phyloP scores from a whole-genome alignment of 805 yeast species.

The Starmera quercuum region DNA sequence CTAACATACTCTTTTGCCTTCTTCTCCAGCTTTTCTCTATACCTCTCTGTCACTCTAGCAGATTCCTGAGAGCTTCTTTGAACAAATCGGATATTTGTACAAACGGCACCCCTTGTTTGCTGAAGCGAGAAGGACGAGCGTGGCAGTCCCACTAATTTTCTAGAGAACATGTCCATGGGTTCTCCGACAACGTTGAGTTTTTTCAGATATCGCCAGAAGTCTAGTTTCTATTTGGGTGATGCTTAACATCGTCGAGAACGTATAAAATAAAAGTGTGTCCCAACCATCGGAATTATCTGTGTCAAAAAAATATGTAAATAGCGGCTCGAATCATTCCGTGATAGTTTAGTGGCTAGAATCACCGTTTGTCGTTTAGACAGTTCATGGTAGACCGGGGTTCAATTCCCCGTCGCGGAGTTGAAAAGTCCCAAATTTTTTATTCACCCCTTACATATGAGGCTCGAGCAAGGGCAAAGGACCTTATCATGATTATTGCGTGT shows the following conservation, averaged over 20 bases:
- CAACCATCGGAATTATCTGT: no score
- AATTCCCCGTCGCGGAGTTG: conserved; percentile 1
- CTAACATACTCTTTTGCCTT: conserved; percentile 28
- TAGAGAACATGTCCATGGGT: conserved; percentile 1
- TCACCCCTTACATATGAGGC: no score
- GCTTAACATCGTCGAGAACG: no score
- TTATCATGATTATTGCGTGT: no score
- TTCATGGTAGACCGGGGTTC: conserved; percentile 1
- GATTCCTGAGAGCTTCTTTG: conserved; percentile 3
- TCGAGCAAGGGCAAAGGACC: no score
- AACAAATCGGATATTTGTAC: conserved; percentile 9
- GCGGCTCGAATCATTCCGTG: no score
- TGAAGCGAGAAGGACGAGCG: background rate
- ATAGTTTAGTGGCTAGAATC: conserved; percentile 1
- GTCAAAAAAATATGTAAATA: no score
- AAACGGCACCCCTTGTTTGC: conserved; percentile 10
- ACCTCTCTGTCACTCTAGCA: conserved; percentile 21
- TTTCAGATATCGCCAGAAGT: no score
- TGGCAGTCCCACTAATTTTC: background rate
- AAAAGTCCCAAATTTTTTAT: no score
- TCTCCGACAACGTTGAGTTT: no score
- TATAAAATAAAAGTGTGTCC: no score
- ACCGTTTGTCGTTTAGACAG: conserved; percentile 1
- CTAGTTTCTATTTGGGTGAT: no score
- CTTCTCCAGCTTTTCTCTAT: conserved; percentile 27